Evolutionary conservation across 2,329 filamentous ascomycete genomes (phyloP).

Genomic region (Ophiostoma australiae): DNA sequence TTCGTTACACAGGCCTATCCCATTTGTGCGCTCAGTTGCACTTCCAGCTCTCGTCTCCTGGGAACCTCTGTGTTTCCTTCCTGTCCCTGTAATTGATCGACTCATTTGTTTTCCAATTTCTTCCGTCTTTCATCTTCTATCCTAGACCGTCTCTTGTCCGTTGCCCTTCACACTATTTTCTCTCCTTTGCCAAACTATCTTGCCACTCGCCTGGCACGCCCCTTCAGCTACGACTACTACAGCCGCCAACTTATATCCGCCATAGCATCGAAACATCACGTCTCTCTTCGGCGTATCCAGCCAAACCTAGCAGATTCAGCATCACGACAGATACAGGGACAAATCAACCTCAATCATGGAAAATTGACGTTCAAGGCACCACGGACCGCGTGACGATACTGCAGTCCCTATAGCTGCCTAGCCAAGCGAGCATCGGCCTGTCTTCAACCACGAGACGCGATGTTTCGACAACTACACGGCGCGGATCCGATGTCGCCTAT

Average conservation of each 20-base stretch:
- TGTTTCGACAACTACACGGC: neutral
- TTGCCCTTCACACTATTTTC: neutral
- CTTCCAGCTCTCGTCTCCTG: neutral
- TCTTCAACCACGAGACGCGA: neutral
- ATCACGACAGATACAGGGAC: neutral
- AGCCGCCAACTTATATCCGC: neutral
- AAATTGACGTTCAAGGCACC: neutral
- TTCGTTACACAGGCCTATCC: conserved; percentile 3
- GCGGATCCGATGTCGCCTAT: neutral
- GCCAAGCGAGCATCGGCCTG: neutral
- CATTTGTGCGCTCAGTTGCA: conserved; percentile 5
- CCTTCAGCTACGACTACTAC: neutral
- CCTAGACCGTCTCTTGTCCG: neutral
- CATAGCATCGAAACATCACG: neutral
- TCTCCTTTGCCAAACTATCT: neutral
- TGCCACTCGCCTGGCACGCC: neutral
- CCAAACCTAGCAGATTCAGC: neutral
- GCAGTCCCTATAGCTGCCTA: neutral
- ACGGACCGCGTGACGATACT: neutral
- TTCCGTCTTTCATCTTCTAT: neutral
- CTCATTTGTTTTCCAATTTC: neutral
- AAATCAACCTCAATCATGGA: neutral
- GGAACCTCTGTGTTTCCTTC: neutral
- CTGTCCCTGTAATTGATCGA: neutral
- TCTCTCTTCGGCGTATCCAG: neutral